A percentile compares a stretch with the other conserved stretches of the same genome.
Conservation (phyloP, 306 rosid genomes). For the Lagenaria siceraria region DNA sequence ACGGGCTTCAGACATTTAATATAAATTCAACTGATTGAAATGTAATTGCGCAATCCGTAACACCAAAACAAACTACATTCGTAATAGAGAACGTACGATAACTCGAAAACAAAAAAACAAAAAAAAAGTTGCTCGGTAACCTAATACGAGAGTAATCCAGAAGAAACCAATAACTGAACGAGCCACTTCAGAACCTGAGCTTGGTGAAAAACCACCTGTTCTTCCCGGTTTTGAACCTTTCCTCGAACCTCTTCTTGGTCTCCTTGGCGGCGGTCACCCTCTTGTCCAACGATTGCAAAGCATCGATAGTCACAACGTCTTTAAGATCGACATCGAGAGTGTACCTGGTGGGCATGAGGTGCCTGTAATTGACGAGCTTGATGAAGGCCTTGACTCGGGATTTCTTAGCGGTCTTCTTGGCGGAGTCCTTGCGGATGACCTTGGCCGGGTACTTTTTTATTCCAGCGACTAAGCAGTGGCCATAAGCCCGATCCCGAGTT, state of each 20-base stretch:
- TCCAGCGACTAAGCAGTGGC: conserved; percentile 21
- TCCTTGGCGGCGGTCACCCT: conserved; percentile 15
- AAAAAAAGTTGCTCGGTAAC: background rate
- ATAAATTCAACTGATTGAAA: background rate
- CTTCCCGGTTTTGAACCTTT: conserved; percentile 19
- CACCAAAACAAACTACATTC: background rate
- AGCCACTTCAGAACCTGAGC: conserved; percentile 15
- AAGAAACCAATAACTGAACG: background rate
- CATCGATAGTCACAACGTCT: conserved; percentile 9
- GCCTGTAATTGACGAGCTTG: conserved; percentile 16
- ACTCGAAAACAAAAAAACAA: background rate
- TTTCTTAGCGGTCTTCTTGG: conserved; percentile 17
- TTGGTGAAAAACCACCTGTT: conserved; percentile 23
- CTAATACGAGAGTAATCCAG: background rate
- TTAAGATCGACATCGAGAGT: conserved; percentile 22
- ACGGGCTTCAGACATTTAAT: background rate
- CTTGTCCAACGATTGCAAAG: conserved; percentile 13
- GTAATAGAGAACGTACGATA: background rate
- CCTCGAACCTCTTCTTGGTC: conserved; percentile 18
- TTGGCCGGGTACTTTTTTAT: conserved; percentile 16
- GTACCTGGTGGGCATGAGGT: conserved; percentile 24
- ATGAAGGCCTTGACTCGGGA: conserved; percentile 18
- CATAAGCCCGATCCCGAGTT: conserved; percentile 17
- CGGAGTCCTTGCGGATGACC: conserved; percentile 21
- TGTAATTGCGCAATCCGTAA: background rate